phyloP scores from a whole-genome alignment of 1,284 basidiomycete species.

The Vanrija sp. region DNA sequence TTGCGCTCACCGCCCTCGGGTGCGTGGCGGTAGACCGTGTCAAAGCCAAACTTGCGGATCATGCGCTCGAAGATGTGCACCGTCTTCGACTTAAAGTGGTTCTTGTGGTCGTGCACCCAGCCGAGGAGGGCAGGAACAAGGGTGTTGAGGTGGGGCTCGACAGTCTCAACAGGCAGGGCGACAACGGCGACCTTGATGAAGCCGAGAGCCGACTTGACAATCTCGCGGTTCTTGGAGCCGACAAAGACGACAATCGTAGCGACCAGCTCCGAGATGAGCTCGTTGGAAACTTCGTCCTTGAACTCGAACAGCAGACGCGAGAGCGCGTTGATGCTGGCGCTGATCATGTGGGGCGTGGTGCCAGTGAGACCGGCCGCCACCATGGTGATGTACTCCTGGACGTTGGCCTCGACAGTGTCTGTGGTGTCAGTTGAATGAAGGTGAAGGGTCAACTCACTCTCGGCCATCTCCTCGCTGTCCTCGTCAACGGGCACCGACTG shows the following conservation, averaged over 20 bases:
- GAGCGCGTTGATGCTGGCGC: conserved; percentile 90
- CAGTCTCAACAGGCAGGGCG: conserved; percentile 65
- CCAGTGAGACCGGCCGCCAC: conserved; percentile 91
- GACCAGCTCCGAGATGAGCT: conserved; percentile 83
- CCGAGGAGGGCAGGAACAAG: conserved; percentile 80
- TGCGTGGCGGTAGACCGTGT: conserved; percentile 60
- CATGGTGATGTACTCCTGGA: conserved; percentile 96
- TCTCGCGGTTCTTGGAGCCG: conserved; percentile 89
- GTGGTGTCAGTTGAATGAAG: background rate
- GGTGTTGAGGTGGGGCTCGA: conserved; percentile 68
- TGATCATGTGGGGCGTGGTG: conserved; percentile 95
- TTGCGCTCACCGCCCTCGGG: conserved; percentile 63
- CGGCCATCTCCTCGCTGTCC: conserved; percentile 60
- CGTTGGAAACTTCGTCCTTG: conserved; percentile 69
- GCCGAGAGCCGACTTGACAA: conserved; percentile 92
- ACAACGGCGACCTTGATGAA: conserved; percentile 93
- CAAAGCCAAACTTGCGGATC: conserved; percentile 84
- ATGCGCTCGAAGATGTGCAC: conserved; percentile 96
- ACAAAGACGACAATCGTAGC: conserved; percentile 86
- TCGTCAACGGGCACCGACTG: conserved; percentile 68
- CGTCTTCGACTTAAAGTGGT: conserved; percentile 97
- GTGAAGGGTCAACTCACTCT: conserved; percentile 51
- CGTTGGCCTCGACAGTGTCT: conserved; percentile 63
- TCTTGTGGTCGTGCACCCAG: conserved; percentile 97
- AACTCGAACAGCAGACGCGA: conserved; percentile 95